Conservation (phyloP, 352 stramenopile genomes). For the Pythium guiyangense region DNA sequence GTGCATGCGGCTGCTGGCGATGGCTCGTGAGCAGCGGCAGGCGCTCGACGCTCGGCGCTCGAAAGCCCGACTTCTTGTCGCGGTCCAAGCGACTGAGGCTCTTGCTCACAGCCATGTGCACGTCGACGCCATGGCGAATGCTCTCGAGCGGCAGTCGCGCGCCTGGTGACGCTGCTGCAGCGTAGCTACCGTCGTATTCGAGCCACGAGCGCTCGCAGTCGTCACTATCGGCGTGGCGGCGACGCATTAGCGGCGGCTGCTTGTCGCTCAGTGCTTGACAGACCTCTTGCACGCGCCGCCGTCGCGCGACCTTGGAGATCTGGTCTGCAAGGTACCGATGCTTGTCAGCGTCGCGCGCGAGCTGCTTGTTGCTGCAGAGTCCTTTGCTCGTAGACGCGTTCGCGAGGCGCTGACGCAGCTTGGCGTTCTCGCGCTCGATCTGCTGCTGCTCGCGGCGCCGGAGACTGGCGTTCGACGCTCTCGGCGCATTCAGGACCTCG, state of each 20-base stretch:
- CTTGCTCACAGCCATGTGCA: constrained; percentile 3
- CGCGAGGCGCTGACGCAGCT: constrained; percentile 33
- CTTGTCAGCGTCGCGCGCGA: constrained; percentile 37
- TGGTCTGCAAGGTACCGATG: constrained; percentile 48
- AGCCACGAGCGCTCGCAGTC: not conserved
- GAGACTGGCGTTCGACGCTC: constrained; percentile 24
- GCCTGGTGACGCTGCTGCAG: not conserved
- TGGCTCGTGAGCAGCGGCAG: constrained; percentile 5
- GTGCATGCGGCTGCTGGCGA: too few relatives aligned
- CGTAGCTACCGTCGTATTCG: not conserved
- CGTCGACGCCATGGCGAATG: not conserved
- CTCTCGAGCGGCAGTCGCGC: not conserved
- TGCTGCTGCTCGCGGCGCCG: constrained; percentile 36
- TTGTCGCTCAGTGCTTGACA: constrained; percentile 14
- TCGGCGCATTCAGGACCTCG: constrained; percentile 30
- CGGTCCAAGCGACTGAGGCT: constrained; percentile 8
- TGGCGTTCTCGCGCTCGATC: constrained; percentile 46
- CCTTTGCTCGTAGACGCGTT: constrained; percentile 22
- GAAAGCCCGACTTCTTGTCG: constrained; percentile 2
- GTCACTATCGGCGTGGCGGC: not conserved
- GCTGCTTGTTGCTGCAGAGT: constrained; percentile 35
- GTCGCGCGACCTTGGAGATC: constrained; percentile 45
- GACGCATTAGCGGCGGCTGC: not conserved
- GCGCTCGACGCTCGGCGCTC: not conserved
- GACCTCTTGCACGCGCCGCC: constrained; percentile 36